Evolutionary conservation across 345 rosid genomes (phyloP).

Genomic region (Melaleuca alternifolia): DNA sequence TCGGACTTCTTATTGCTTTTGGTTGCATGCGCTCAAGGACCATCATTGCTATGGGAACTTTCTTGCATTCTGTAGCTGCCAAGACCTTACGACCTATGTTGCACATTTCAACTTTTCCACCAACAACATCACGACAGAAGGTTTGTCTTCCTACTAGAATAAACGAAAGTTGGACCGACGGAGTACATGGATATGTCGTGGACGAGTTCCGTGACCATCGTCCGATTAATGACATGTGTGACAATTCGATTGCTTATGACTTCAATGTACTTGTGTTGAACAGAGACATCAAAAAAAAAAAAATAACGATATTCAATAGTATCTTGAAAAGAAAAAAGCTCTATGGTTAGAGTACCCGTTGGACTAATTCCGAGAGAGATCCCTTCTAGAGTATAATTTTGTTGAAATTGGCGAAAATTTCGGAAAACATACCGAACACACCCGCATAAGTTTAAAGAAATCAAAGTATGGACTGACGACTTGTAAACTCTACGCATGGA

Average conservation of each 20-base stretch:
- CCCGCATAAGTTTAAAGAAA: too few relatives aligned
- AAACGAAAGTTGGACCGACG: background rate
- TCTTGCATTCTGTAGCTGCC: background rate
- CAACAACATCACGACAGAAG: background rate
- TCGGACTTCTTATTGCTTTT: background rate
- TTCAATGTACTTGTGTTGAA: background rate
- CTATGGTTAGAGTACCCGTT: rapidly evolving
- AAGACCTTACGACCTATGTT: background rate
- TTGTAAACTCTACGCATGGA: too few relatives aligned
- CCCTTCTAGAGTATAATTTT: background rate
- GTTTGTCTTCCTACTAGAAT: background rate
- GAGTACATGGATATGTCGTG: background rate
- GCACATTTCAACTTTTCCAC: background rate
- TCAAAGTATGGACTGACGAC: too few relatives aligned
- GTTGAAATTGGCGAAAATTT: too few relatives aligned
- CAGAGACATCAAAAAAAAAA: background rate
- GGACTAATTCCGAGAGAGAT: background rate
- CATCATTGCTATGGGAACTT: background rate
- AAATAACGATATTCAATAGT: background rate
- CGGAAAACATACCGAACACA: too few relatives aligned
- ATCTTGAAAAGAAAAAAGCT: background rate
- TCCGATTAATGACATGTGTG: background rate
- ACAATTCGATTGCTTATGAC: background rate
- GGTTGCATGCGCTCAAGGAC: background rate
- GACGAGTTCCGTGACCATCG: background rate